phyloP scores from a whole-genome alignment of 2,329 filamentous ascomycete species.

The Dothidotthia symphoricarpi region DNA sequence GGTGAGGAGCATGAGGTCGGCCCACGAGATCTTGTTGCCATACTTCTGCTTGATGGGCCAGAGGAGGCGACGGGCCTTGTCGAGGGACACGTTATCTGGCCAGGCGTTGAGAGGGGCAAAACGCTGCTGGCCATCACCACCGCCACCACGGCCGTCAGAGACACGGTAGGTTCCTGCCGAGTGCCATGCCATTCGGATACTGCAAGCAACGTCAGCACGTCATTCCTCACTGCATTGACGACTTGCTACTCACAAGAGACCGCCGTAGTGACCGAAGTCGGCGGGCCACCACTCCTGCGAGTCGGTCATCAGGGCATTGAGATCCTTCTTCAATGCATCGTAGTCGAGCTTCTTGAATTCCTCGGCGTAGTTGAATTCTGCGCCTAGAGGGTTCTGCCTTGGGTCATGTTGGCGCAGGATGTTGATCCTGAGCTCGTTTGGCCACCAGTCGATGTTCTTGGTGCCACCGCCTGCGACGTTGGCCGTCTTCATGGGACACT shows the following conservation, averaged over 20 bases:
- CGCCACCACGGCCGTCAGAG: slow-evolving; percentile 71
- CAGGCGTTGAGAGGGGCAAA: slow-evolving; percentile 80
- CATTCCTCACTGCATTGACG: not conserved
- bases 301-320: slow-evolving; percentile 69
- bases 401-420: slow-evolving; percentile 70
- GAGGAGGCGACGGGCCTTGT: slow-evolving; percentile 76
- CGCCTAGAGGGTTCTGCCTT: slow-evolving; percentile 61
- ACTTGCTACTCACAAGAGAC: slow-evolving; percentile 56
- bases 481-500: slow-evolving; percentile 37
- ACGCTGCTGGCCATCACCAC: slow-evolving; percentile 71
- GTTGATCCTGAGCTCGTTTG: slow-evolving; percentile 64
- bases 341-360: slow-evolving; percentile 74
- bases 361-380: slow-evolving; percentile 68
- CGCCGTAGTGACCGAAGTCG: slow-evolving; percentile 78
- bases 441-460: slow-evolving; percentile 72
- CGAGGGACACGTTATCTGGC: slow-evolving; percentile 75
- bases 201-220: slow-evolving; percentile 9
- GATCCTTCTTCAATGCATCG: slow-evolving; percentile 69
- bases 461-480: slow-evolving; percentile 61
- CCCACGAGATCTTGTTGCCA: slow-evolving; percentile 78
- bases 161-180: slow-evolving; percentile 75
- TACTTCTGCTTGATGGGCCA: slow-evolving; percentile 87
- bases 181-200: slow-evolving; percentile 77
- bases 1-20: slow-evolving; percentile 67
- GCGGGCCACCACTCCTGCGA: slow-evolving; percentile 81